These are phyloP conservation scores for Aureobasidium vineae DNA, from an alignment of 2,329 filamentous ascomycete genomes.

Conservation along the genomic window DNA sequence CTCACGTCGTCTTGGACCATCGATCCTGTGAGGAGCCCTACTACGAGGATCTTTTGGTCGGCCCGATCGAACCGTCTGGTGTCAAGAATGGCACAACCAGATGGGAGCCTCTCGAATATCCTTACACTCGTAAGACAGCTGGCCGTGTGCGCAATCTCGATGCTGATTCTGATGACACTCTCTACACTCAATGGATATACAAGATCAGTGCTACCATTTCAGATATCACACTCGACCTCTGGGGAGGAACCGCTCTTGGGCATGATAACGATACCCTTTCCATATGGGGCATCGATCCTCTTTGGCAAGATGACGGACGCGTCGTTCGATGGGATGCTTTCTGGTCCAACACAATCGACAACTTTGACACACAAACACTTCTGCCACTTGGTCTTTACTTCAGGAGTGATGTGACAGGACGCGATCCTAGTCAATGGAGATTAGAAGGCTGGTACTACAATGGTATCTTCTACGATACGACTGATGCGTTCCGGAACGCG, in stretches of 20 bases:
- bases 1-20: slow-evolving; percentile 46
- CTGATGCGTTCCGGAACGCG: slow-evolving; percentile 47
- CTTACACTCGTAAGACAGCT: slow-evolving; percentile 43
- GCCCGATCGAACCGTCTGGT: slow-evolving; percentile 45
- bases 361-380: slow-evolving; percentile 47
- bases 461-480: slow-evolving; percentile 53
- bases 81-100: slow-evolving; percentile 43
- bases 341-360: slow-evolving; percentile 42
- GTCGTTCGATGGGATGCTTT: slow-evolving; percentile 51
- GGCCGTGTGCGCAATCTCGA: slow-evolving; percentile 46
- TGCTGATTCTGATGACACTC: slow-evolving; percentile 38
- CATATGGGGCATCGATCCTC: slow-evolving; percentile 44
- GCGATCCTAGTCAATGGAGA: slow-evolving; percentile 53
- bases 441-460: slow-evolving; percentile 56
- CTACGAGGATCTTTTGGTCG: slow-evolving; percentile 48
- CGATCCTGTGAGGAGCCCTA: slow-evolving; percentile 42
- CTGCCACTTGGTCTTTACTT: slow-evolving; percentile 48
- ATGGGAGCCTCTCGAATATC: slow-evolving; percentile 46
- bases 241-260: slow-evolving; percentile 43
- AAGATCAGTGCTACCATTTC: slow-evolving; percentile 38
- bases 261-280: slow-evolving; percentile 46
- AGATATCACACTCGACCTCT: slow-evolving; percentile 48
- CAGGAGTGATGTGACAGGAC: slow-evolving; percentile 50
- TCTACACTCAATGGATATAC: slow-evolving; percentile 40
- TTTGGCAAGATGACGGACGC: slow-evolving; percentile 46